These are phyloP conservation scores for Fusarium sp. DNA, from an alignment of 2,329 filamentous ascomycete genomes.

Conservation along the genomic window DNA sequence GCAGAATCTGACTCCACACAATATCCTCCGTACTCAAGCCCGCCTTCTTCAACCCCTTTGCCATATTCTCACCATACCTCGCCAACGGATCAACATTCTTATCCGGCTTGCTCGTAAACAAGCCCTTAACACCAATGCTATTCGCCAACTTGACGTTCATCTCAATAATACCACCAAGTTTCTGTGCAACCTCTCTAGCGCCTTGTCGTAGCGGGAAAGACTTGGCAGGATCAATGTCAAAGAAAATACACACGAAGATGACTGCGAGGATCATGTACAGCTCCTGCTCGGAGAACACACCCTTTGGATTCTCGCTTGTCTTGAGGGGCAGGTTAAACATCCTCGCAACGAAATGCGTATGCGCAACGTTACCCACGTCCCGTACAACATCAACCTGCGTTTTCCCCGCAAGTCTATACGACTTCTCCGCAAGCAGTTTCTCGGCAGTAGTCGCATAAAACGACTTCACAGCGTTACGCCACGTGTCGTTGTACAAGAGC, in stretches of 20 bases:
- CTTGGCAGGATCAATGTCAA: slow-evolving; percentile 74
- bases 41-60: slow-evolving; percentile 72
- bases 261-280: slow-evolving; percentile 72
- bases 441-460: slow-evolving; percentile 75
- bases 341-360: slow-evolving; percentile 72
- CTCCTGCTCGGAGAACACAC: slow-evolving; percentile 66
- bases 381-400: slow-evolving; percentile 78
- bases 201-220: slow-evolving; percentile 72
- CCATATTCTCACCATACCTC: slow-evolving; percentile 73
- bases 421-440: slow-evolving; percentile 72
- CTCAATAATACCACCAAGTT: slow-evolving; percentile 72
- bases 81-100: slow-evolving; percentile 69
- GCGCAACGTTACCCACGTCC: slow-evolving; percentile 75
- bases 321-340: slow-evolving; percentile 76
- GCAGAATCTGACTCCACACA: slow-evolving; percentile 77
- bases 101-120: slow-evolving; percentile 61
- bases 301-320: slow-evolving; percentile 68
- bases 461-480: slow-evolving; percentile 70
- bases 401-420: slow-evolving; percentile 65
- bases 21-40: slow-evolving; percentile 74
- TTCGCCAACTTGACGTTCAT: slow-evolving; percentile 71
- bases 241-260: slow-evolving; percentile 74
- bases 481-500: slow-evolving; percentile 71
- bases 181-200: slow-evolving; percentile 65
- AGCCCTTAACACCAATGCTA: slow-evolving; percentile 52